Percentiles rank a stretch among this genome's conserved stretches.
Evolutionary conservation across 345 rosid genomes (phyloP).

Genomic region (Reutealis trisperma): DNA sequence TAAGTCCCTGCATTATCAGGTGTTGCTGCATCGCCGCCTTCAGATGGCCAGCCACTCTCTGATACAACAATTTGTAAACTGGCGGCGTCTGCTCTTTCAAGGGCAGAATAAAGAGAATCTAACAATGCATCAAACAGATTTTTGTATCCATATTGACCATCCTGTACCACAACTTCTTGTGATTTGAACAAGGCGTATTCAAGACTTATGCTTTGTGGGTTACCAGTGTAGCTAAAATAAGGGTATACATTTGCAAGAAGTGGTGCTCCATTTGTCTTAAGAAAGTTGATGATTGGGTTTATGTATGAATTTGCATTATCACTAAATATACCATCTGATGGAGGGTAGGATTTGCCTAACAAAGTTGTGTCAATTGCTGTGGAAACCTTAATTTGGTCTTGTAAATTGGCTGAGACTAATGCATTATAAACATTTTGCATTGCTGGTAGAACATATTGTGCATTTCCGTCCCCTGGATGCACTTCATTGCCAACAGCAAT

Average conservation of each 20-base stretch:
- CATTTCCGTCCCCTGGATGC: slow-evolving; percentile 20
- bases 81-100: slow-evolving; percentile 19
- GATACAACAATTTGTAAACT: slow-evolving; percentile 21
- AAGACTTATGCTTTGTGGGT: slow-evolving; percentile 1
- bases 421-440: slow-evolving; percentile 33
- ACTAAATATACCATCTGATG: slow-evolving; percentile 30
- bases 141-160: slow-evolving; percentile 15
- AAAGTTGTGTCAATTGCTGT: slow-evolving; percentile 30
- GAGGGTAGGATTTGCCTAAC: slow-evolving; percentile 28
- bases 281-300: slow-evolving; percentile 30
- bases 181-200: slow-evolving; percentile 27
- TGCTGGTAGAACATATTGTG: slow-evolving; percentile 27
- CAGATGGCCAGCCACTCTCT: slow-evolving; percentile 37
- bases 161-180: slow-evolving; percentile 17
- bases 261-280: slow-evolving; percentile 16
- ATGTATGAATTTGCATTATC: slow-evolving; percentile 20
- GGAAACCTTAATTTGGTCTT: slow-evolving; percentile 39
- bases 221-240: slow-evolving; percentile 16
- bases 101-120: slow-evolving; percentile 23
- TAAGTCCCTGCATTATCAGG: slow-evolving; percentile 25
- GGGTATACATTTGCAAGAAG: slow-evolving; percentile 32
- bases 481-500: slow-evolving; percentile 57
- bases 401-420: slow-evolving; percentile 21
- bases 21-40: slow-evolving; percentile 12
- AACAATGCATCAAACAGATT: slow-evolving; percentile 33